Conservation (phyloP, 352 stramenopile species). For the Phytophthora europaea region DNA sequence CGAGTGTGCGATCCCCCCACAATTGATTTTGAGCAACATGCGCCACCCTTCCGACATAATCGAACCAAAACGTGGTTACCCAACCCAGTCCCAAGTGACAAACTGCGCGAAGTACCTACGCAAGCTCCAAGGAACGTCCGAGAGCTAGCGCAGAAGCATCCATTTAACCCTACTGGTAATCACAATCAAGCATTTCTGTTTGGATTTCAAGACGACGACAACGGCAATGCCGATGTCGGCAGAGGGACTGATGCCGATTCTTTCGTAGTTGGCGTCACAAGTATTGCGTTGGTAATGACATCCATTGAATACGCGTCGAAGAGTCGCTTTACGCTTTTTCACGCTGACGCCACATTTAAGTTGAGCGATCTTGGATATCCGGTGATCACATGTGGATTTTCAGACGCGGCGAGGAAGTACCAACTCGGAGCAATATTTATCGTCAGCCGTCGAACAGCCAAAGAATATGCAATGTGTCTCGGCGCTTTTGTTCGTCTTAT, state of each 20-base stretch:
- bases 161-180: not conserved
- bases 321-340: not conserved
- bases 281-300: not conserved
- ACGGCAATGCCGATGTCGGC: not conserved
- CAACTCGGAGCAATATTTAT: not conserved
- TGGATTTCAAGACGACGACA: not conserved
- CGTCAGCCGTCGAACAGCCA: not conserved
- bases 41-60: not conserved
- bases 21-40: not conserved
- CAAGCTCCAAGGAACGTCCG: not conserved
- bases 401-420: not conserved
- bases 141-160: not conserved
- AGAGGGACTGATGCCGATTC: not conserved
- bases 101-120: not conserved
- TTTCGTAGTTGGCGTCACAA: not conserved
- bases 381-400: not conserved
- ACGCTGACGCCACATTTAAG: not conserved
- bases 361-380: not conserved
- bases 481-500: not conserved
- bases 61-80: not conserved
- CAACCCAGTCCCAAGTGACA: not conserved
- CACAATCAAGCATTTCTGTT: not conserved
- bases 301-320: not conserved
- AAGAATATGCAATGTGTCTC: not conserved
- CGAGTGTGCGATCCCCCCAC: not conserved